Evolutionary conservation across 2,329 filamentous ascomycete genomes (phyloP), one percentile per base, ranked within the genome.

Genomic region (Trichoderma asperellum): DNA sequence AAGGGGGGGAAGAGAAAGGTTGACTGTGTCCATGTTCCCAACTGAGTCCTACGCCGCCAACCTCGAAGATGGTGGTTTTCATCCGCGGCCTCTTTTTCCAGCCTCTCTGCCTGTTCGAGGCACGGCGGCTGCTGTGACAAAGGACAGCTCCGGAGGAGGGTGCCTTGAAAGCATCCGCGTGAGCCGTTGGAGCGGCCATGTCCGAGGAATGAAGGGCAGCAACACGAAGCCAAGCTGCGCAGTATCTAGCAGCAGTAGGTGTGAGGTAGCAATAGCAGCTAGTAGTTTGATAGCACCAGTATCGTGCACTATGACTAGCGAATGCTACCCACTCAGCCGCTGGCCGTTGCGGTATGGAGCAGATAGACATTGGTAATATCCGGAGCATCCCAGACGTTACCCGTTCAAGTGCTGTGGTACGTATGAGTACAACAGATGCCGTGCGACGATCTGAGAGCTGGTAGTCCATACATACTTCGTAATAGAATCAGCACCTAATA

Each of bases 391-490:
- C 47, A 61, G 65, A 34, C 57, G 63, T 59, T 59, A 29, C 55
- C 12, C 52, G 61, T 34, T 52, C 47, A 55, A 61, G 65, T 47
- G 65, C 57, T 35, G 57, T 56, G 49, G 66, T 21, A 21, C 43
- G n/a, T 49, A n/a, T 43, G 40, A 43, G 40, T 8, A 14, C 21
- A 21, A n/a, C 18, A 63, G 58, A 60, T 47, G 58, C 58, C 63
- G 47, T 55, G 61, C 55, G 61, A 53, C 52, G 68, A 69, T 60
- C 68, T 65, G 29, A 35, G 53, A 59, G 53, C 40, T 69, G 29
- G 18, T 43, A 43, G 40, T n/a, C 18, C 40, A 43, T n/a, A n/a
- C 40, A n/a, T 18, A 43, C 40, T 43, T 43, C 8, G 40, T 21
- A 24, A 14, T 49, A 11, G 47, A 57, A 58, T 56, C 58, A 57